phyloP scores from a whole-genome alignment of 192 early-diverging fungal species.

The Coemansia sp. region DNA sequence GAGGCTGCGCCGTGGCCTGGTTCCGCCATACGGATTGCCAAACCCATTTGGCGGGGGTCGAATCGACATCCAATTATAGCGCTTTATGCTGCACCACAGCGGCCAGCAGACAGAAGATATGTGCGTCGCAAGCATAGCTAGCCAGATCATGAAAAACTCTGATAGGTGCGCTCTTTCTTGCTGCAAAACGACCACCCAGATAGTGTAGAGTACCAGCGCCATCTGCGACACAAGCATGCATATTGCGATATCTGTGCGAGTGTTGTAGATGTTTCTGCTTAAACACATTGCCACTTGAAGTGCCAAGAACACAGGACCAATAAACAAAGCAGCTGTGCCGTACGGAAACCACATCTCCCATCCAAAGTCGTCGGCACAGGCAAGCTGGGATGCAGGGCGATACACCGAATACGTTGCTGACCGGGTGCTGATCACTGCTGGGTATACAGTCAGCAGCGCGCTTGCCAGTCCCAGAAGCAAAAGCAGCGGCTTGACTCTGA shows the following conservation, averaged over 20 bases:
- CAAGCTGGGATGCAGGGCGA: not conserved
- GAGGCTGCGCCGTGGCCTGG: constrained; percentile 25
- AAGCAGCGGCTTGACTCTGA: constrained; percentile 11
- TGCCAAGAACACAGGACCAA: constrained; percentile 21
- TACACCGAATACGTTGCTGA: not conserved
- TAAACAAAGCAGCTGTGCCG: constrained; percentile 13
- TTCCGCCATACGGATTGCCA: constrained; percentile 18
- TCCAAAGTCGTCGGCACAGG: constrained; percentile 15
- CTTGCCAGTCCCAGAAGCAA: constrained; percentile 6
- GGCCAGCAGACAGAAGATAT: constrained; percentile 31
- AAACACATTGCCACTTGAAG: constrained; percentile 22
- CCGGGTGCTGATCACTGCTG: constrained; percentile 10
- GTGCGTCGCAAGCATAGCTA: constrained; percentile 18
- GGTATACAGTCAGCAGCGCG: constrained; percentile 8
- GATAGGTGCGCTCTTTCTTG: constrained; percentile 17
- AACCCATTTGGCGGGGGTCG: constrained; percentile 13
- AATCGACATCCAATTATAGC: constrained; percentile 4
- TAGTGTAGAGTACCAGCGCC: constrained; percentile 20
- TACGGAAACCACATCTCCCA: constrained; percentile 44
- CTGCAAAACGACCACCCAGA: constrained; percentile 25
- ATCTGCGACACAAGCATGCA: constrained; percentile 29
- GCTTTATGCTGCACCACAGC: constrained; percentile 10
- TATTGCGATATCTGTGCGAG: constrained; percentile 15
- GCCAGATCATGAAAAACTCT: constrained; percentile 32
- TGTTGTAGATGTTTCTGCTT: constrained; percentile 18